Conservation (phyloP, 2,329 filamentous ascomycete species). For the Colletotrichum musicola region DNA sequence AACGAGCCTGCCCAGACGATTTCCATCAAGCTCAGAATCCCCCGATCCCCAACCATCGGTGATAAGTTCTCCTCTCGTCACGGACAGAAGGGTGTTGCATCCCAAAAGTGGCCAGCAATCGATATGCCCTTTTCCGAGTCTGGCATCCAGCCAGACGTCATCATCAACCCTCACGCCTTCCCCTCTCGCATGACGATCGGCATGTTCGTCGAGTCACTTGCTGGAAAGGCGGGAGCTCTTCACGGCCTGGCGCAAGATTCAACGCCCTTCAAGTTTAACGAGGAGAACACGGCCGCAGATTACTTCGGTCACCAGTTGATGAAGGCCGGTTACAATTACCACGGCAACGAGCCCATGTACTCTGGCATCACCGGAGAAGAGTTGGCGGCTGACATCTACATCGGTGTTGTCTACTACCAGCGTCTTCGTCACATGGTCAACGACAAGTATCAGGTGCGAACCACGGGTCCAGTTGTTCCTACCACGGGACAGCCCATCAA, state of each 20-base stretch:
- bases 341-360: slow-evolving; percentile 99
- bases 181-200: slow-evolving; percentile 99
- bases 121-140: slow-evolving; percentile 98
- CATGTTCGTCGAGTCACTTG: slow-evolving; percentile 98
- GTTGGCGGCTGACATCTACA: slow-evolving; percentile 93
- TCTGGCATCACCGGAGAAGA: slow-evolving; percentile 96
- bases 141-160: slow-evolving; percentile 96
- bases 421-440: slow-evolving; percentile 99
- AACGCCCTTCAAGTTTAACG: slow-evolving; percentile 94
- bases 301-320: slow-evolving; percentile 96
- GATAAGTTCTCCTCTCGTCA: slow-evolving; percentile 99
- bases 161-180: slow-evolving; percentile 99
- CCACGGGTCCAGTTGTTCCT: slow-evolving; percentile 90
- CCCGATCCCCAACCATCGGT: slow-evolving; percentile 91
- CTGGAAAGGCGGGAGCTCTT: slow-evolving; percentile 92
- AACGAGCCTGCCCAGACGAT: slow-evolving; percentile 87
- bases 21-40: slow-evolving; percentile 92
- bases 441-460: slow-evolving; percentile 98
- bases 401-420: slow-evolving; percentile 98
- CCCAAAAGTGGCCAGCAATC: slow-evolving; percentile 92
- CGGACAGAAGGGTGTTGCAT: slow-evolving; percentile 97
- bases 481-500: slow-evolving; percentile 97
- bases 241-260: slow-evolving; percentile 97
- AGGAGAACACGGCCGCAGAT: slow-evolving; percentile 90
- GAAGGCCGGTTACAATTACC: slow-evolving; percentile 97